phyloP scores from a whole-genome alignment of 495 filamentous ascomycete species.

The Penicillium egyptiacum region DNA sequence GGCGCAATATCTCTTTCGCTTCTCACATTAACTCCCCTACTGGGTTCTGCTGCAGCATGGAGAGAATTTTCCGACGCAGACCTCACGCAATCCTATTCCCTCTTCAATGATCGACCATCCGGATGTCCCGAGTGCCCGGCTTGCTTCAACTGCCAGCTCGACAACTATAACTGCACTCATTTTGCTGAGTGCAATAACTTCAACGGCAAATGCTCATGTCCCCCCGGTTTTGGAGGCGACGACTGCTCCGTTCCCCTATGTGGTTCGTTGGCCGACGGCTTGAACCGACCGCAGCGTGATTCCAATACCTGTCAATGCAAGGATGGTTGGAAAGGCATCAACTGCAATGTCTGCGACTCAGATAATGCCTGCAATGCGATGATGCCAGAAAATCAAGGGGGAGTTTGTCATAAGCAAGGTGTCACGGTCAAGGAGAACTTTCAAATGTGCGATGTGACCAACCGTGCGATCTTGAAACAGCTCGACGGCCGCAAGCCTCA shows the following conservation, averaged over 20 bases:
- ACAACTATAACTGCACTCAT: slow-evolving; percentile 85
- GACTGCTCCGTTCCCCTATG: slow-evolving; percentile 88
- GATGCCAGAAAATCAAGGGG: slow-evolving; percentile 74
- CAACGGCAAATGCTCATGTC: slow-evolving; percentile 89
- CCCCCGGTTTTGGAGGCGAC: slow-evolving; percentile 87
- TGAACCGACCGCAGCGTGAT: slow-evolving; percentile 67
- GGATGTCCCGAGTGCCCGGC: slow-evolving; percentile 61
- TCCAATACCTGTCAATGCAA: slow-evolving; percentile 77
- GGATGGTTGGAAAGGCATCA: slow-evolving; percentile 96
- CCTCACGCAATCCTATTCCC: slow-evolving; percentile 42
- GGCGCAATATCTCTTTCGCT: slow-evolving; percentile 28
- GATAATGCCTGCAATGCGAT: slow-evolving; percentile 80
- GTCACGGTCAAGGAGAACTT: slow-evolving; percentile 90
- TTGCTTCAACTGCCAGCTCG: slow-evolving; percentile 96
- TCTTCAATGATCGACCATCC: slow-evolving; percentile 57
- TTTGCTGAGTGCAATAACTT: slow-evolving; percentile 81
- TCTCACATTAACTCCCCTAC: slow-evolving; percentile 28
- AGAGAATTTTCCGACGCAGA: slow-evolving; percentile 36
- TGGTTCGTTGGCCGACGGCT: slow-evolving; percentile 79
- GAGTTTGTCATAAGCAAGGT: slow-evolving; percentile 88
- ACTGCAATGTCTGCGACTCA: slow-evolving; percentile 92
- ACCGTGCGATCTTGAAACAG: slow-evolving; percentile 84
- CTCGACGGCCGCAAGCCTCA: slow-evolving; percentile 81
- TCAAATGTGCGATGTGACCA: slow-evolving; percentile 98
- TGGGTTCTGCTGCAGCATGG: slow-evolving; percentile 28